Evolutionary conservation across 1,284 basidiomycete species (phyloP), one percentile per base, ranked within the genome.

Genomic region (Irpex rosettiformis): DNA sequence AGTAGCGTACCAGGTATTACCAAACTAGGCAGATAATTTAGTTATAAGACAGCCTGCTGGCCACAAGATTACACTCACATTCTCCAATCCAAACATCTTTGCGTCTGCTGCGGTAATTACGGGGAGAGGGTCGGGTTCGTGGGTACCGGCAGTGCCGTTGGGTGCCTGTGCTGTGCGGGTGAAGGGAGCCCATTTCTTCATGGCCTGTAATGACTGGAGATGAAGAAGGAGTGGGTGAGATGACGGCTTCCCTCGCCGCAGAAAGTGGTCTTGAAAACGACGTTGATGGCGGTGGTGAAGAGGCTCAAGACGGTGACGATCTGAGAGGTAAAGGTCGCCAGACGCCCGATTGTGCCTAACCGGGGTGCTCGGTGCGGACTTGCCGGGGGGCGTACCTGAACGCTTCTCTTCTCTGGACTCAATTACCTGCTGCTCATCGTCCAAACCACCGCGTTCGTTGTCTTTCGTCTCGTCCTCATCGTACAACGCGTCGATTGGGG

Each of bases 61-160:
- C 33, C 33, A 25, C 29, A 43, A n/a, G 16, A 48, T n/a, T 49
- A 18, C 11, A 82, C 92, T 70, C 73, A 95, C 94, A 75, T 97
- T 97, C 81, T 96, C 94, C 55, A 96, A 79, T 21, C 94, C 94
- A 80, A 94, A 96, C 69, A 85, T 86, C 78, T 92, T 92, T 61
- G 81, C 81, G 72, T 90, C 88, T 60, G 89, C 83, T 24, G 82
- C 77, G 52, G 77, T 75, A 62, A 77, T 57, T 49, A 67, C 64
- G 56, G 66, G 67, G 18, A 64, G 40, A 60, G 62, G 21, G 51
- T 60, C 59, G 24, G 33, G 30, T 33, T 47, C 43, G 13, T 18
- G 43, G 21, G 6, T 3, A 8, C 18, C 43, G 22, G 43, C 7
- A 7, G 18, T 10, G 33, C 10, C 33, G 16, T 37, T 51, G 8